Percentiles rank a stretch among this genome's conserved stretches.
Conservation (phyloP, 495 filamentous ascomycete genomes). For the Tuber umbilicatum region DNA sequence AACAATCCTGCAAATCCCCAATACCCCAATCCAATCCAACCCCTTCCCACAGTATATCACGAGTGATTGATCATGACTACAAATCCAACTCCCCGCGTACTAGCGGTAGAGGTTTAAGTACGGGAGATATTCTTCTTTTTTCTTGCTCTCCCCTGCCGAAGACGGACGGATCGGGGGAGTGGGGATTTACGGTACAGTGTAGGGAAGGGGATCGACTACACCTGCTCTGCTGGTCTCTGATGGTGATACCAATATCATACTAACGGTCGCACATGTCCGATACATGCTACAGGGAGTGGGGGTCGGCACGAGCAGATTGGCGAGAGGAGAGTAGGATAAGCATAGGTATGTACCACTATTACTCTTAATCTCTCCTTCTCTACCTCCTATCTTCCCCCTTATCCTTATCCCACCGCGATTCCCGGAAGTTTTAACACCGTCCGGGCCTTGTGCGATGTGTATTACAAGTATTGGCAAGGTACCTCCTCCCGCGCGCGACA, state of each 20-base stretch:
- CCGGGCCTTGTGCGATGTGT: background rate
- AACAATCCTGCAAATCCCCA: background rate
- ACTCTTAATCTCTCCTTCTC: background rate
- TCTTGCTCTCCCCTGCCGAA: background rate
- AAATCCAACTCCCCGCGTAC: background rate
- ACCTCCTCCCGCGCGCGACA: background rate
- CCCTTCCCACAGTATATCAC: background rate
- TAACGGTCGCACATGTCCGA: background rate
- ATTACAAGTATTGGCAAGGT: background rate
- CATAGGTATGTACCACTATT: background rate
- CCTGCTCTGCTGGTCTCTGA: background rate
- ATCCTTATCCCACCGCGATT: background rate
- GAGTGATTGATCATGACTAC: conserved; percentile 3
- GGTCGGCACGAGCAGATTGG: background rate
- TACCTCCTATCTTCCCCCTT: background rate
- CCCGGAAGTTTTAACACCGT: background rate
- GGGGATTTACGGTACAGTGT: background rate
- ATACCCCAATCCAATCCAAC: background rate
- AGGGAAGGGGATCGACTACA: background rate
- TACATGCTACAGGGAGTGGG: background rate
- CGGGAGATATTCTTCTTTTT: background rate
- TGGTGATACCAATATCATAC: background rate
- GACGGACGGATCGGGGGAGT: background rate
- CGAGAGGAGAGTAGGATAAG: background rate
- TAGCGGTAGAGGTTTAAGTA: background rate